These are phyloP conservation scores for Triticum turgidum DNA, from an alignment of 176 grass and related monocot genomes.

Conservation along the genomic window DNA sequence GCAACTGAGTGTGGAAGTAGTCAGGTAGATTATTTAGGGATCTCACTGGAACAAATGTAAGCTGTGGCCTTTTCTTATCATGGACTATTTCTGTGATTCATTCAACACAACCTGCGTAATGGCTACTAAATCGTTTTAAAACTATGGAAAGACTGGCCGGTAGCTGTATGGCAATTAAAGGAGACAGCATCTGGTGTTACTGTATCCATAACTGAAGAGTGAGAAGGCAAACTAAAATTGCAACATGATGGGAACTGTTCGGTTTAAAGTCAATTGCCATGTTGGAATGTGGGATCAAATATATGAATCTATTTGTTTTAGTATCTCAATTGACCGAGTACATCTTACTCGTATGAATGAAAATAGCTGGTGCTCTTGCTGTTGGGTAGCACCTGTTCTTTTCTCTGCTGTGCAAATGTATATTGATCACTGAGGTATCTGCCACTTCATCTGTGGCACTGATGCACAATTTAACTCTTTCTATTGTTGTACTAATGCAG, in stretches of 20 bases:
- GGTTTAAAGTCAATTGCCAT: background rate
- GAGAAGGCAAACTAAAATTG: background rate
- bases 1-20: background rate
- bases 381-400: slow-evolving; percentile 18
- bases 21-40: background rate
- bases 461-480: background rate
- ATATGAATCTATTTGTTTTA: background rate
- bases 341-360: background rate
- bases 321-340: background rate
- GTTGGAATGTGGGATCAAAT: background rate
- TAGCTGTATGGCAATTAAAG: background rate
- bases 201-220: background rate
- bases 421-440: background rate
- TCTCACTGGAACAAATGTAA: background rate
- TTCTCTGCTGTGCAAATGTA: background rate
- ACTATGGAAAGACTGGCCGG: background rate
- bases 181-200: background rate
- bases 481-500: slow-evolving; percentile 43
- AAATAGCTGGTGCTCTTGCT: background rate
- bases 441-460: background rate
- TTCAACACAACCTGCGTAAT: background rate
- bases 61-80: background rate
- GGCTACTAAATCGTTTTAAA: background rate
- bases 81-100: background rate
- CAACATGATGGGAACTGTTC: background rate